Base-by-base conservation (phyloP, 1,139 yeast species). In the Kodamaea ohmeri region DNA sequence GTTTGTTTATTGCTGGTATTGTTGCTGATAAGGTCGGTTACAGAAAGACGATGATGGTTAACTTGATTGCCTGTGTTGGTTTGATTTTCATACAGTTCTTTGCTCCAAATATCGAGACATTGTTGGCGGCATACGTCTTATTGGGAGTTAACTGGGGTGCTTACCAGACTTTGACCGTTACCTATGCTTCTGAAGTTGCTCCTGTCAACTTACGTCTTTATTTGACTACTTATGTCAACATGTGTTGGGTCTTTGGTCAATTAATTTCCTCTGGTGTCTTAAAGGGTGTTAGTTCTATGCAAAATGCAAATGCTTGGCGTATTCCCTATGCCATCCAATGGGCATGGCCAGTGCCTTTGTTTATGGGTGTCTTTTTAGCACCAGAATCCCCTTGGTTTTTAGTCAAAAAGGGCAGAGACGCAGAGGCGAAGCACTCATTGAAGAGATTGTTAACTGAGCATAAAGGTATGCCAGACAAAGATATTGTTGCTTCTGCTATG, bases 311-410 rank as follows among this genome's bases (percentile, higher is more conserved):
- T 18, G 61, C 76, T 7, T 73, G 68, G 51, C 56, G 61, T 36
- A 55, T 73, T 19, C 78, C 80, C 1, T 72, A 68, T 51, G 78
- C 74, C 0, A 38, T 74, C 17, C 83, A 78, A 55, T 79, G 84
- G 84, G 51, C 71, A 7, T 80, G 84, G 83, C 83, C 83, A 2
- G 45, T 75, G 39, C 80, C 73, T 4, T 58, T 68, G 21, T 51
- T 57, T 21, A 49, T 65, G 29, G 72, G 68, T 28, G 61, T 66
- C 17, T 65, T 37, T 42, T 46, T 63, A 6, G 72, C 73, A 11
- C 74, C 73, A 0, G 73, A 68, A 38, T 63, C 70, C 16, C 73
- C 73, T 16, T 68, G 73, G 68, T 66, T 61, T 61, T 55, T 71
- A 43, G 71, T 65, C 18, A 67, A 62, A 47, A 60, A 58, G 37